Evolutionary conservation across 208 protist genomes (phyloP).

Genomic region (Zelonia costaricensis): DNA sequence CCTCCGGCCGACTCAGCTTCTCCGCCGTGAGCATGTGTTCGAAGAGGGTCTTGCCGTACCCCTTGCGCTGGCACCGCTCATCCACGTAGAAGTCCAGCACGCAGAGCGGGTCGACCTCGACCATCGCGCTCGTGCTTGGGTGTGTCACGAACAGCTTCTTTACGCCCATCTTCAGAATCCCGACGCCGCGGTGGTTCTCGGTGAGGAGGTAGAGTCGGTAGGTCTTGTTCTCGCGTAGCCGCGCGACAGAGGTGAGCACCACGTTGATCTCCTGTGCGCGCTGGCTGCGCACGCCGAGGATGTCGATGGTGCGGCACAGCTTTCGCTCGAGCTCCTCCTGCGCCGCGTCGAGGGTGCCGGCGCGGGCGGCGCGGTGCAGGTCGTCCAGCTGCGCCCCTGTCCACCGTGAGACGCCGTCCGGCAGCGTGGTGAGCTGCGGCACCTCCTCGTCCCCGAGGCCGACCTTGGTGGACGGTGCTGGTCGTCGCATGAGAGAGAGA

Average conservation of each 20-base stretch:
- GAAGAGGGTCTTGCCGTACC: slow-evolving; percentile 85
- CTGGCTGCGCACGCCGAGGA: slow-evolving; percentile 64
- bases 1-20: slow-evolving; percentile 32
- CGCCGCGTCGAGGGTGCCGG: slow-evolving; percentile 6
- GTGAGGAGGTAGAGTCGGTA: slow-evolving; percentile 72
- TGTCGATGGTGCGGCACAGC: slow-evolving; percentile 79
- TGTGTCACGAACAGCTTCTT: slow-evolving; percentile 91
- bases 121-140: slow-evolving; percentile 35
- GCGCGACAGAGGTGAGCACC: slow-evolving; percentile 64
- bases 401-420: slow-evolving; percentile 65
- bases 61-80: slow-evolving; percentile 79
- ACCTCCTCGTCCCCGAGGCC: slow-evolving; percentile 19
- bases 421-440: slow-evolving; percentile 34
- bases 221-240: slow-evolving; percentile 53
- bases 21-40: slow-evolving; percentile 55
- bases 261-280: slow-evolving; percentile 53
- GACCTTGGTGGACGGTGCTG: background rate
- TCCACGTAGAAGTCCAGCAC: slow-evolving; percentile 95
- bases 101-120: slow-evolving; percentile 92
- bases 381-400: slow-evolving; percentile 43
- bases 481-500: slow-evolving; percentile 8
- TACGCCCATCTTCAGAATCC: slow-evolving; percentile 89
- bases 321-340: slow-evolving; percentile 25
- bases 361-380: slow-evolving; percentile 19
- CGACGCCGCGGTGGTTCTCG: slow-evolving; percentile 54